Percentiles rank a stretch among this genome's conserved stretches.
phyloP scores from a whole-genome alignment of 352 stramenopile species.

The Labyrinthula sp. region DNA sequence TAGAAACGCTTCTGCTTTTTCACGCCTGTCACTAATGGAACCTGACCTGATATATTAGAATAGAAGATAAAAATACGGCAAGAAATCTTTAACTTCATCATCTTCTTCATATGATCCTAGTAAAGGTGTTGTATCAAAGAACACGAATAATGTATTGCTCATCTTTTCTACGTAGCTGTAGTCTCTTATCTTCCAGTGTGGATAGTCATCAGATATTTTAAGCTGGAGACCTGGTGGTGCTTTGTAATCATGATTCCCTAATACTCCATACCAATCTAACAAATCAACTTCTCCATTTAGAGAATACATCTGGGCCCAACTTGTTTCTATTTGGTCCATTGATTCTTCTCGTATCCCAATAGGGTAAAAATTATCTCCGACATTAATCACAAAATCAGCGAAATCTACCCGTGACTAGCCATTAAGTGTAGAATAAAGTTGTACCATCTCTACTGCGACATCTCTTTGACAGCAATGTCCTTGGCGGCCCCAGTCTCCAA shows the following conservation, averaged over 20 bases:
- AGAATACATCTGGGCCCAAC: slow-evolving; percentile 7
- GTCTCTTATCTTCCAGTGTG: no score
- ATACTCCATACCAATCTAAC: slow-evolving; percentile 27
- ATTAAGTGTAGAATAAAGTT: neutral
- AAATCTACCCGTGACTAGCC: neutral
- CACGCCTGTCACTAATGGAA: no score
- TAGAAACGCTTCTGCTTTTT: no score
- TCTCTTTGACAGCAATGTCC: slow-evolving; percentile 4
- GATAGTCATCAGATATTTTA: no score
- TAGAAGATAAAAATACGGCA: no score
- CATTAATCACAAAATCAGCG: slow-evolving; percentile 15
- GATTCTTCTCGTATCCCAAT: slow-evolving; percentile 6
- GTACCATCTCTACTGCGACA: neutral
- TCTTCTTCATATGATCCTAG: no score
- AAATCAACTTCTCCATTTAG: neutral
- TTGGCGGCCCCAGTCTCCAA: slow-evolving; percentile 11
- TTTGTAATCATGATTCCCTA: slow-evolving; percentile 27
- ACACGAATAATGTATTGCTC: no score
- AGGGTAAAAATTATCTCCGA: slow-evolving; percentile 27
- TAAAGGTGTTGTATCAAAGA: no score
- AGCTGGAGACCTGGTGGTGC: no score
- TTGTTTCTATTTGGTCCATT: slow-evolving; percentile 8
- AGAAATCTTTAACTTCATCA: no score
- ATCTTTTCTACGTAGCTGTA: no score
- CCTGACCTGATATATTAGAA: no score